These are phyloP conservation scores for Aeschynomene evenia DNA, from an alignment of 306 rosid species.

Conservation along the genomic window DNA sequence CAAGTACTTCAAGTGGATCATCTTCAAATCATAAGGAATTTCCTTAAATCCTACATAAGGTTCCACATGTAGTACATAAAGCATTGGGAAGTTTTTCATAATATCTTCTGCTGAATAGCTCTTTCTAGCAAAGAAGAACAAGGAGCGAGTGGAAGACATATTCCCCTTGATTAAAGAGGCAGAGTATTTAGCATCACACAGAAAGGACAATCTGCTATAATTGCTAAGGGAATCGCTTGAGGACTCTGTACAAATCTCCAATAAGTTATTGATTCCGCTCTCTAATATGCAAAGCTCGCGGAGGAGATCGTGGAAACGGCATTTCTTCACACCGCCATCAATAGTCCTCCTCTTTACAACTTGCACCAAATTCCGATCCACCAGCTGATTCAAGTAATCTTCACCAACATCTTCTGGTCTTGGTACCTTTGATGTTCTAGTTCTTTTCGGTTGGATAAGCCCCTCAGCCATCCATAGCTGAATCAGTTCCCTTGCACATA, in stretches of 20 bases:
- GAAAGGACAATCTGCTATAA: constrained; percentile 13
- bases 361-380: constrained; percentile 5
- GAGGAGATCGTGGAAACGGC: constrained; percentile 12
- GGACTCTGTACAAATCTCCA: background rate
- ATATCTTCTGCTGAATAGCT: background rate
- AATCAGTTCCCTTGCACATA: background rate
- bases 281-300: background rate
- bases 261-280: background rate
- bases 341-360: background rate
- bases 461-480: constrained; percentile 18
- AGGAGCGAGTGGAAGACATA: background rate
- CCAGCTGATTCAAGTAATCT: constrained; percentile 6
- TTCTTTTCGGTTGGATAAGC: background rate
- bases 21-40: background rate
- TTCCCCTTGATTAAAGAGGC: background rate
- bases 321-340: constrained; percentile 21
- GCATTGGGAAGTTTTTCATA: background rate
- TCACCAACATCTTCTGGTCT: background rate
- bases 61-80: background rate
- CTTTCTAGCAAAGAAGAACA: background rate
- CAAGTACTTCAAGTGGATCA: constrained; percentile 17
- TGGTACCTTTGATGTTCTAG: background rate
- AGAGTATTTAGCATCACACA: background rate
- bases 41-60: background rate
- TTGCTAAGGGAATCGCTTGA: background rate